These are phyloP conservation scores for Leucosporidium scottii DNA, from an alignment of 768 basidiomycete genomes.

Conservation along the genomic window DNA sequence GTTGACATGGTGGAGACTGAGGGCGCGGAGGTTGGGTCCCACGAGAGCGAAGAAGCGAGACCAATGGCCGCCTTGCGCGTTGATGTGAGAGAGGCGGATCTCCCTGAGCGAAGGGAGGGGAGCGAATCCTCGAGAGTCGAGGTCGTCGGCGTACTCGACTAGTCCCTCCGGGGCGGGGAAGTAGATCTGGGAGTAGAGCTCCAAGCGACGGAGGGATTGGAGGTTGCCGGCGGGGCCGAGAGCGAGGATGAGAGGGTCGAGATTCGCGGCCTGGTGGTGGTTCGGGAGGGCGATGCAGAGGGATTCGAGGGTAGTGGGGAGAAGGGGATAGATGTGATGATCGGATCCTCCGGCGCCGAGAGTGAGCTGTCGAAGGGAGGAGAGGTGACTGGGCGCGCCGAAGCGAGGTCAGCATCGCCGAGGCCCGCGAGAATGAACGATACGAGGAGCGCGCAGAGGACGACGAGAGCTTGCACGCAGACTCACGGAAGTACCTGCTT, in stretches of 20 bases:
- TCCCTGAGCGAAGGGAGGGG: conserved; percentile 6
- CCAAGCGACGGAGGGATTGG: conserved; percentile 1
- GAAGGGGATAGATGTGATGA: neutral
- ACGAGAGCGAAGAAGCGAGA: neutral
- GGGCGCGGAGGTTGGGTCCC: conserved; percentile 4
- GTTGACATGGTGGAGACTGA: conserved; percentile 14
- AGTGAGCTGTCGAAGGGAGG: conserved; percentile 5
- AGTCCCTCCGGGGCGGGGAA: conserved; percentile 9
- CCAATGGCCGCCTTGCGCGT: neutral
- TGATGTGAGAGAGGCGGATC: conserved; percentile 21
- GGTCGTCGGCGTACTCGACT: neutral
- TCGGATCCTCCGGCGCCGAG: conserved; percentile 17
- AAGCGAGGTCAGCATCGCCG: neutral
- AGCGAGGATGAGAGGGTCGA: neutral
- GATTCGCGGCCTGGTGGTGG: neutral
- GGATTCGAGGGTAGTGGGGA: conserved; percentile 9
- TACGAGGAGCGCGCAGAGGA: neutral
- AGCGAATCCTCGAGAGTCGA: too few relatives aligned
- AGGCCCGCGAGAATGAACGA: too few relatives aligned
- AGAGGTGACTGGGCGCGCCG: neutral
- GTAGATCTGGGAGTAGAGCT: conserved; percentile 22
- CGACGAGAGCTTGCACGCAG: too few relatives aligned
- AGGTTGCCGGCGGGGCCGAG: conserved; percentile 3
- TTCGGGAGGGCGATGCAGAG: conserved; percentile 15
- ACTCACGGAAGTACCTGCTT: too few relatives aligned